phyloP scores from a whole-genome alignment of 768 basidiomycete genomes.

The Dendrothele bispora region DNA sequence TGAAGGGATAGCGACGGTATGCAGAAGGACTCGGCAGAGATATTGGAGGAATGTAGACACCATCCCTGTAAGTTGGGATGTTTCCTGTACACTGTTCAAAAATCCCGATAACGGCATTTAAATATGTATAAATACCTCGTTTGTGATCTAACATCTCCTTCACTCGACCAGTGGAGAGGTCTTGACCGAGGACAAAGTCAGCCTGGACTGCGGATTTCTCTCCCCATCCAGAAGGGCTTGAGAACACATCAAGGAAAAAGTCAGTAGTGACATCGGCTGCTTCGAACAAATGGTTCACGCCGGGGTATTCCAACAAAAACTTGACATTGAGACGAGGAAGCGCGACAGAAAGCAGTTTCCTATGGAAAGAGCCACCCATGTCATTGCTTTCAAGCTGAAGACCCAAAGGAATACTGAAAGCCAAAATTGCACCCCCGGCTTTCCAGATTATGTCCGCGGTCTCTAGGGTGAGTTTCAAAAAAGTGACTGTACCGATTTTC shows the following conservation, averaged over 20 bases:
- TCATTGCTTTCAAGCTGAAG: conserved; percentile 73
- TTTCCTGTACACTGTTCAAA: too few relatives aligned
- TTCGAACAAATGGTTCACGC: conserved; percentile 63
- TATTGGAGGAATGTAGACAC: conserved; percentile 46
- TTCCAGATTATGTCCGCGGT: conserved; percentile 57
- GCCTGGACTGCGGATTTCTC: conserved; percentile 52
- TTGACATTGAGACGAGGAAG: conserved; percentile 52
- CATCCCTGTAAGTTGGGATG: conserved; percentile 37
- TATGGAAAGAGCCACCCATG: conserved; percentile 64
- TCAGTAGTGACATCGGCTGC: conserved; percentile 55
- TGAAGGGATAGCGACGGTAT: conserved; percentile 10
- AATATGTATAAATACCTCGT: too few relatives aligned
- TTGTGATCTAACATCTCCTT: conserved; percentile 50
- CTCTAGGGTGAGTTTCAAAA: conserved; percentile 67
- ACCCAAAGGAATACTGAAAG: conserved; percentile 57
- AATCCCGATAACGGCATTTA: not conserved
- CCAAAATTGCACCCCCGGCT: conserved; percentile 51
- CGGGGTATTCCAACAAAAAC: conserved; percentile 45
- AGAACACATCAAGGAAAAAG: conserved; percentile 67
- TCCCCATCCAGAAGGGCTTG: conserved; percentile 57
- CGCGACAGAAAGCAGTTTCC: conserved; percentile 60
- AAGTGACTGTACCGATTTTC: conserved; percentile 61
- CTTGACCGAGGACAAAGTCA: conserved; percentile 70
- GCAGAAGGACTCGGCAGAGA: conserved; percentile 29
- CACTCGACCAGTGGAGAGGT: conserved; percentile 64